Percentiles rank a stretch among this genome's conserved stretches.
phyloP scores from a whole-genome alignment of 2,329 filamentous ascomycete species.

The Microcyclospora pomicola region DNA sequence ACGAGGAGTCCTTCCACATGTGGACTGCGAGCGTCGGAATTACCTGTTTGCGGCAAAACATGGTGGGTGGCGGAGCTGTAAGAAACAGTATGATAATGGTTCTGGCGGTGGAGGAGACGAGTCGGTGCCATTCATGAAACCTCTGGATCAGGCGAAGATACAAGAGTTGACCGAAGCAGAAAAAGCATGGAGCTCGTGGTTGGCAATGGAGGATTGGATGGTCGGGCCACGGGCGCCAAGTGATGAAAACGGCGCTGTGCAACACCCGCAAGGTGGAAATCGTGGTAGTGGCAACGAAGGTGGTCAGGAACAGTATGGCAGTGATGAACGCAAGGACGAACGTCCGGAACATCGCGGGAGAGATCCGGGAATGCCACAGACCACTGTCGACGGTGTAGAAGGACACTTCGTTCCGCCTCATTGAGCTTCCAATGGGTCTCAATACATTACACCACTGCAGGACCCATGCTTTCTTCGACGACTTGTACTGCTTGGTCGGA shows the following conservation, averaged over 20 bases:
- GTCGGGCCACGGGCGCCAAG: slow-evolving; percentile 63
- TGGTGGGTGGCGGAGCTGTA: slow-evolving; percentile 77
- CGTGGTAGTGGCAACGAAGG: no score
- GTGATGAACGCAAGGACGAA: no score
- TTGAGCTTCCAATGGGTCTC: no score
- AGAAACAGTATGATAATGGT: slow-evolving; percentile 74
- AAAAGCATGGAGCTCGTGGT: slow-evolving; percentile 80
- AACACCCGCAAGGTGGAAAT: no score
- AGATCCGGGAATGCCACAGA: no score
- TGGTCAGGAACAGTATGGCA: no score
- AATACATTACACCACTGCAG: no score
- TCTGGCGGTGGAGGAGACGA: slow-evolving; percentile 52
- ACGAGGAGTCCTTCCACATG: slow-evolving; percentile 63
- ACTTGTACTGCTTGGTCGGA: no score
- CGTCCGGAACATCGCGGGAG: no score
- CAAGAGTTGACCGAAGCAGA: slow-evolving; percentile 75
- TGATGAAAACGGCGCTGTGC: background rate
- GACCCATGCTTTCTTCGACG: no score
- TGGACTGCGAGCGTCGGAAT: slow-evolving; percentile 82
- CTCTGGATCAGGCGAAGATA: slow-evolving; percentile 56
- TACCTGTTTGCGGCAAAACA: slow-evolving; percentile 94
- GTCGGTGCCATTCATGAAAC: slow-evolving; percentile 73
- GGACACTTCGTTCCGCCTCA: no score
- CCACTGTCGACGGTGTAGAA: no score
- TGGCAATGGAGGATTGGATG: slow-evolving; percentile 98